Percentiles rank a stretch among this genome's conserved stretches.
Conservation (phyloP, 2,329 filamentous ascomycete genomes). For the Ophiostoma pallidulum region DNA sequence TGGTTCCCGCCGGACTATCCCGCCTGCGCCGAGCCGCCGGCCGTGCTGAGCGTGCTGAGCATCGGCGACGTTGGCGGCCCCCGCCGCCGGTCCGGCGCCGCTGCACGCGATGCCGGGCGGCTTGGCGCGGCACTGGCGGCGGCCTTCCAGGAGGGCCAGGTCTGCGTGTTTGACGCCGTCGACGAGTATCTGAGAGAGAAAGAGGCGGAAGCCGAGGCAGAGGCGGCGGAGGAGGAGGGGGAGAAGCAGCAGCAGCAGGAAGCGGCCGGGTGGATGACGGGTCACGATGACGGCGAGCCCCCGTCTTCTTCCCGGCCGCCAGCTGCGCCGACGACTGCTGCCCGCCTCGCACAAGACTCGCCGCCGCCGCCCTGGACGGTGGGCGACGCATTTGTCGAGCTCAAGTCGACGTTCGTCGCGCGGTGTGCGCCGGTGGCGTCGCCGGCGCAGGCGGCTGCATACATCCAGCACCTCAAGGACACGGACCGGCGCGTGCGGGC, state of each 20-base stretch:
- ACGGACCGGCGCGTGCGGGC: slow-evolving; percentile 76
- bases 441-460: slow-evolving; percentile 59
- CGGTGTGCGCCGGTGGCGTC: slow-evolving; percentile 62
- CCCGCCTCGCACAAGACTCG: neutral
- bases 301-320: slow-evolving; percentile 29
- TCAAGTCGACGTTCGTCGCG: slow-evolving; percentile 82
- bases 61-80: slow-evolving; percentile 52
- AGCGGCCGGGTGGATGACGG: too few species aligned
- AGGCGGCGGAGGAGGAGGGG: slow-evolving; percentile 11
- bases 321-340: slow-evolving; percentile 17
- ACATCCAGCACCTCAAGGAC: slow-evolving; percentile 64
- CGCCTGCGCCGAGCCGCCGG: slow-evolving; percentile 48
- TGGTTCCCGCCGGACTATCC: slow-evolving; percentile 70
- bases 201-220: slow-evolving; percentile 17
- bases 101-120: slow-evolving; percentile 58
- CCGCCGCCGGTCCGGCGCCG: slow-evolving; percentile 52
- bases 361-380: slow-evolving; percentile 55
- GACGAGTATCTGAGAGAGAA: slow-evolving; percentile 50
- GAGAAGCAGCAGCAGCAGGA: neutral
- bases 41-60: slow-evolving; percentile 68
- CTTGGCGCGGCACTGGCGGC: slow-evolving; percentile 56
- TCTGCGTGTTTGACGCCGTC: slow-evolving; percentile 86
- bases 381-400: slow-evolving; percentile 65
- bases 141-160: slow-evolving; percentile 63
- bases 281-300: too few species aligned